Percentiles rank a stretch among this genome's conserved stretches.
Evolutionary conservation across 331 rosid species (phyloP).

Genomic region (Ulmus americana): DNA sequence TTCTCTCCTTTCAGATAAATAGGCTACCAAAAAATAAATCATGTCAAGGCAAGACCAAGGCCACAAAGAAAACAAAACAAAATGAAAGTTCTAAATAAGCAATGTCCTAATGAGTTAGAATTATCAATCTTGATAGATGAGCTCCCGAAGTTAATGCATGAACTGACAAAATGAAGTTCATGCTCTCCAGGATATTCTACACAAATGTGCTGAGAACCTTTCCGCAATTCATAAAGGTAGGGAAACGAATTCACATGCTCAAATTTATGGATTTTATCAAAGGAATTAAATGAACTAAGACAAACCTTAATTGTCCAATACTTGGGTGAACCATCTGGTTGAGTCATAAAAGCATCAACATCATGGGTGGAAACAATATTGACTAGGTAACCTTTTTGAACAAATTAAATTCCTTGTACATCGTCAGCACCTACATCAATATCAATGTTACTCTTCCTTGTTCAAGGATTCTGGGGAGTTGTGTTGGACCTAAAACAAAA

Average conservation of each 20-base stretch:
- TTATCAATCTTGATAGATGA: conserved; percentile 68
- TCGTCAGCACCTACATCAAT: conserved; percentile 74
- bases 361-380: conserved; percentile 73
- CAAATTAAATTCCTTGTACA: conserved; percentile 58
- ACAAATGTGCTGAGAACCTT: conserved; percentile 78
- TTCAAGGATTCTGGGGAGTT: conserved; percentile 37
- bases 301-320: conserved; percentile 67
- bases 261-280: conserved; percentile 15
- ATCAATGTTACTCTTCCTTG: conserved; percentile 46
- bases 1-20: conserved; percentile 77
- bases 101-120: conserved; percentile 48
- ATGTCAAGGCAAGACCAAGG: neutral
- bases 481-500: conserved; percentile 58
- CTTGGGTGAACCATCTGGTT: conserved; percentile 53
- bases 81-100: conserved; percentile 12
- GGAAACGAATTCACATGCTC: conserved; percentile 18
- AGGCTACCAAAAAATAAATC: conserved; percentile 42
- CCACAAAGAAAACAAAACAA: conserved; percentile 1
- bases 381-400: conserved; percentile 88
- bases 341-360: conserved; percentile 69
- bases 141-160: conserved; percentile 86
- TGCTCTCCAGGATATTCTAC: conserved; percentile 80
- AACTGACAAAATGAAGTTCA: conserved; percentile 65
- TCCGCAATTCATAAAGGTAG: conserved; percentile 53
- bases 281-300: conserved; percentile 16